Base-by-base conservation (phyloP, 768 basidiomycete genomes). In the Asterophora parasitica region DNA sequence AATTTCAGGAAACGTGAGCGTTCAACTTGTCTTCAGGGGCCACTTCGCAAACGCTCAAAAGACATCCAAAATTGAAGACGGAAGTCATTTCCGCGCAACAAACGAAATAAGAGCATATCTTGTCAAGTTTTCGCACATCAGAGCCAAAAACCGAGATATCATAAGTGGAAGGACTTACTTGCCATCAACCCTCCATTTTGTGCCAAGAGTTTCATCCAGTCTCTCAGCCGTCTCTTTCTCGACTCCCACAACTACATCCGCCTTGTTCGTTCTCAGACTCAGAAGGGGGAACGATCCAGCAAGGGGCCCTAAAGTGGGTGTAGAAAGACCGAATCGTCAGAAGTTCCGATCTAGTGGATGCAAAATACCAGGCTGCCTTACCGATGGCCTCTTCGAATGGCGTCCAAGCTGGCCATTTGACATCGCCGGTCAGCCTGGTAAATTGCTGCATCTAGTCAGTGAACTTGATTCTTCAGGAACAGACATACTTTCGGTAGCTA, bases 211-310 rank as follows among this genome's bases (percentile, higher is more conserved):
- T 26, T 65, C 64, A 57, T 92, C 87, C 3, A 94, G 67, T 42
- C 73, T 68, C 51, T 87, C 83, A 0, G 81, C 90, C 1, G 81
- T 67, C 0, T 83, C 84, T 55, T 81, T 72, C 1, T 76, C 67
- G 2, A 99, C 73, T 0, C 92, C 95, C 19, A 90, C 91, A 5
- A 84, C 87, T 2, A 96, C 92, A 60, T 97, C 93, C 0, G 95
- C 95, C 65, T 99, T 99, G 72, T 87, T 91, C 1, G 95, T 98
- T 13, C 95, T 78, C 49, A 97, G 68, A 59, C 89, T 91, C 19
- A 97, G 67, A 7, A 96, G 61, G 0, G 88, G 85, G 67, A 95
- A 88, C 7, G 82, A 70, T 1, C 88, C 87, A 0, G 81, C 79
- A 8, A 97, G 66, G 2, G 89, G 88, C 4, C 92, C 90, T 49